These are phyloP conservation scores for Apostasia shenzhenica DNA, from an alignment of 106 monocot genomes.

Conservation along the genomic window DNA sequence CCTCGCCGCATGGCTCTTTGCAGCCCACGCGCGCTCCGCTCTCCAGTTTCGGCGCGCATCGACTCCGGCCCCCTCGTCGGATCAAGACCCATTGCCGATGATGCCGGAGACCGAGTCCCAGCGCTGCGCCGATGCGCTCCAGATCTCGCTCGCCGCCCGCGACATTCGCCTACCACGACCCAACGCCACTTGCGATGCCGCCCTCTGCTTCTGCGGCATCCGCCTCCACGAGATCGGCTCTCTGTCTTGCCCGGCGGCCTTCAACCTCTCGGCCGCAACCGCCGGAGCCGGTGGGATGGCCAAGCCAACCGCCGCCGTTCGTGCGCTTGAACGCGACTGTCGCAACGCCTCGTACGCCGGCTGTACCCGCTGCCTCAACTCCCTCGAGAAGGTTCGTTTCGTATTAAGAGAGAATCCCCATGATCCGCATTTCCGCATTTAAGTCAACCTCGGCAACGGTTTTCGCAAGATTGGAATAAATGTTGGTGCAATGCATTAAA, in stretches of 20 bases:
- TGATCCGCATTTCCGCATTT: not conserved
- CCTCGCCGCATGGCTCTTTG: slow-evolving; percentile 95
- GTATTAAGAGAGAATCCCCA: not conserved
- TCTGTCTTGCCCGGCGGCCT: slow-evolving; percentile 71
- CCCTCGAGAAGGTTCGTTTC: slow-evolving; percentile 63
- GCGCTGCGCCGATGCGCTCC: slow-evolving; percentile 76
- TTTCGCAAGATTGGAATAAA: not conserved
- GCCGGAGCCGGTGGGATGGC: slow-evolving; percentile 15
- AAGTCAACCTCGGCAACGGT: not conserved
- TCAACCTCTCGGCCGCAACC: slow-evolving; percentile 29
- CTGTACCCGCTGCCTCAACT: slow-evolving; percentile 76
- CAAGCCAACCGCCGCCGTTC: slow-evolving; percentile 58
- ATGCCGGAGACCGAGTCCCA: slow-evolving; percentile 83
- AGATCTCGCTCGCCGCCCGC: slow-evolving; percentile 45
- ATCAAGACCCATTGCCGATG: slow-evolving; percentile 34
- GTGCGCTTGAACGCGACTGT: slow-evolving; percentile 60
- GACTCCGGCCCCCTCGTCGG: not conserved
- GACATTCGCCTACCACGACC: slow-evolving; percentile 45
- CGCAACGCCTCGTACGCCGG: slow-evolving; percentile 82
- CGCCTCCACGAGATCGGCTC: slow-evolving; percentile 87
- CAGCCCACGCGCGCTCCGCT: slow-evolving; percentile 74
- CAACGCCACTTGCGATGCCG: slow-evolving; percentile 80
- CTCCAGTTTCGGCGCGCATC: slow-evolving; percentile 21
- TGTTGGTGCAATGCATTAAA: too few relatives aligned
- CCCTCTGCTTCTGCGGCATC: slow-evolving; percentile 93